Evolutionary conservation across 1,284 basidiomycete genomes (phyloP), one percentile per base, ranked within the genome.

Genomic region (Cystobasidium slooffiae): DNA sequence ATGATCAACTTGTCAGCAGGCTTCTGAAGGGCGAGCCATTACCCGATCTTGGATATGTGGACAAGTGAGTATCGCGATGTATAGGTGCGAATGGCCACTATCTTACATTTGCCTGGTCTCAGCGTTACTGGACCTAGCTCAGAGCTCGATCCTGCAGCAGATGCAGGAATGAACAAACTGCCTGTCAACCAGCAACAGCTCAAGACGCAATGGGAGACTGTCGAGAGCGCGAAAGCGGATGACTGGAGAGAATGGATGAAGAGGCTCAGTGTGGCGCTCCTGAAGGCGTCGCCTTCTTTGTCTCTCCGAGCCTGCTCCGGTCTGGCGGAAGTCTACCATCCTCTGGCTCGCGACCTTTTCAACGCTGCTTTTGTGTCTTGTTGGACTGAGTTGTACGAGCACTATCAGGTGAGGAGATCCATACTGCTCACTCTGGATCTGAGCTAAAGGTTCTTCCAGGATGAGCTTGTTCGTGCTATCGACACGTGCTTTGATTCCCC

Each of bases 211-310:
- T 99, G 97, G 96, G 95, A 98, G 80, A 86, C 87, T 16, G 91
- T 91, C 0, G 87, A 87, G 74, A 76, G 80, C 22, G 79, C 81
- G 14, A 81, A 81, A 74, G 76, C 79, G 9, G 93, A 96, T 69
- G 96, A 99, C 79, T 99, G 97, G 97, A 85, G 88, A 37, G 94
- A 96, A 64, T 99, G 97, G 97, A 90, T 97, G 84, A 92, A 93
- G 78, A 88, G 92, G 22, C 87, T 99, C 14, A 91, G 94, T 6
- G 92, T 97, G 10, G 96, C 98, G 82, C 91, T 99, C 80, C 94
- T 99, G 91, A 93, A 96, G 79, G 95, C 98, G 78, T 97, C 96
- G 0, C 97, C 97, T 0, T 97, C 94, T 7, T 94, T 97, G 84
- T 96, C 97, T 41, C 86, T 99, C 59, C 89, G 97, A 66, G 96